Evolutionary conservation across 1,139 yeast species (phyloP), one percentile per base, ranked within the genome.

Genomic region (Blastobotrys serpentis): DNA sequence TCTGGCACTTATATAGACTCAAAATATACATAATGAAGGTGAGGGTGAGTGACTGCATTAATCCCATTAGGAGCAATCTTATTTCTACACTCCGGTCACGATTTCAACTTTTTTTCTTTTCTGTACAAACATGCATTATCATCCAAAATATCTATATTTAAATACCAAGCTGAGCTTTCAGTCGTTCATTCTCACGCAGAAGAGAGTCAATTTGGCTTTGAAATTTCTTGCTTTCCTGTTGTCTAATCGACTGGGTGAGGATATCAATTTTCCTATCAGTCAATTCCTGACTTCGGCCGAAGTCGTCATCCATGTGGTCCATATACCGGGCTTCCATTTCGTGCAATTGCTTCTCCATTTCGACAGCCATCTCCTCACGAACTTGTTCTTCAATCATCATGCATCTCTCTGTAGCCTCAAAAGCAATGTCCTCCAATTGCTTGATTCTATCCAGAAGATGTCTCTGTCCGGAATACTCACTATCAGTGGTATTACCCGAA

Each of bases 361-460:
- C 63, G 14, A 59, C 60, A 11, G 61, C 55, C 44, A 71, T 53
- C 34, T 68, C 72, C 13, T 57, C 54, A 41, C 74, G 62, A 1
- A 67, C 56, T 11, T 58, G 56, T 42, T 64, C 52, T 45, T 71
- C 75, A 11, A 60, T 47, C 11, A 53, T 56, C 17, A 61, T 30
- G 6, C 60, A 42, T 21, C 55, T 49, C 10, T 58, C 57, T 19
- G 60, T 56, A 0, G 59, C 48, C 4, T 47, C 43, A 10, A 49
- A 54, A 7, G 58, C 55, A 22, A 65, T 65, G 2, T 42, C 49
- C 44, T 61, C 65, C 23, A 69, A 51, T 16, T 52, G 52, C 1
- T 45, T 49, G 29, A 58, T 57, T 21, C 58, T 47, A 10, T 48
- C 42, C 16, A 52, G 38, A 21, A 36, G 43, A n/a, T 25, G 33